Conservation (phyloP, 2,329 filamentous ascomycete species). For the Diaporthe amygdali region DNA sequence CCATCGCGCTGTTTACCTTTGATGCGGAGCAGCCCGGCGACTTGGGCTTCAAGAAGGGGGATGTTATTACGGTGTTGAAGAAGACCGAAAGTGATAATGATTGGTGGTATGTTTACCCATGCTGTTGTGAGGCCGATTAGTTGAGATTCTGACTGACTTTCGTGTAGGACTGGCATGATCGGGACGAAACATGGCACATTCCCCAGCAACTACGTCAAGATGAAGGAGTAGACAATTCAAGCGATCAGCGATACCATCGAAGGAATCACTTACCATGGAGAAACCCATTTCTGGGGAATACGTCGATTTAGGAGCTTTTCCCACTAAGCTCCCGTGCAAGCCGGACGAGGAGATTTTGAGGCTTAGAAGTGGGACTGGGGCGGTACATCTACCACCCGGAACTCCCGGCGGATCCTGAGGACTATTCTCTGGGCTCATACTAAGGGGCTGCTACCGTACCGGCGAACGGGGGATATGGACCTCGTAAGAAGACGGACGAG, state of each 20-base stretch:
- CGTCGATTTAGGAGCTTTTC: background rate
- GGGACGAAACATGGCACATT: slow-evolving; percentile 89
- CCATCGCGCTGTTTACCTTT: slow-evolving; percentile 90
- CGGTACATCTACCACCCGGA: no score
- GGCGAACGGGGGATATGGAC: no score
- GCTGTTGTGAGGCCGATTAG: background rate
- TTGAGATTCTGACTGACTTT: slow-evolving; percentile 17
- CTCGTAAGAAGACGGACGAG: background rate
- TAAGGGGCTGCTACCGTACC: background rate
- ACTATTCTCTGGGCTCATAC: no score
- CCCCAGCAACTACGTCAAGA: slow-evolving; percentile 79
- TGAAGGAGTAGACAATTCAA: slow-evolving; percentile 53
- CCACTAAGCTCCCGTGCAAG: no score
- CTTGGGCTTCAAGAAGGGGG: slow-evolving; percentile 95
- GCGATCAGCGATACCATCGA: background rate
- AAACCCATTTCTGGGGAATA: background rate
- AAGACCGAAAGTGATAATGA: slow-evolving; percentile 92
- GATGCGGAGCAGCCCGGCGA: slow-evolving; percentile 93
- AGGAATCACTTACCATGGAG: background rate
- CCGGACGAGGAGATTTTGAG: background rate
- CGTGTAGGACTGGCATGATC: slow-evolving; percentile 80
- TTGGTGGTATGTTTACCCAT: slow-evolving; percentile 75
- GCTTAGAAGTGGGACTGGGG: background rate
- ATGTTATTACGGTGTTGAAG: slow-evolving; percentile 93
- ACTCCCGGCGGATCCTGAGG: background rate